Evolutionary conservation across 75 land plant species (phyloP).

Genomic region (Sequoiadendron giganteum): DNA sequence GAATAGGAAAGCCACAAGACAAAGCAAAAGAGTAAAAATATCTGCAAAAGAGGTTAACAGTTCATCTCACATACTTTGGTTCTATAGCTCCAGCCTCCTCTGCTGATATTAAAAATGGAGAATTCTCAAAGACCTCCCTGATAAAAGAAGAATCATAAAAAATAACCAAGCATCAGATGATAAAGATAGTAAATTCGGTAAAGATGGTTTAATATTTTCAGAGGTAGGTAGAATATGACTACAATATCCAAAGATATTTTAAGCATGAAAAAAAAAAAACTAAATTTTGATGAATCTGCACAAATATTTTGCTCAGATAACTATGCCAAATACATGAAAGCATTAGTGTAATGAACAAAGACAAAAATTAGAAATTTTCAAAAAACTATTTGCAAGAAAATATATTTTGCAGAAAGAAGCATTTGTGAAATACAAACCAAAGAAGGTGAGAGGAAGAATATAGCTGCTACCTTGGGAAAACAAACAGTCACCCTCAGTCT

Average conservation of each 20-base stretch:
- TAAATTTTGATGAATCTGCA: neutral
- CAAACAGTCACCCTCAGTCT: no score
- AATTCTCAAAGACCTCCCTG: conserved; percentile 90
- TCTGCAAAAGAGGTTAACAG: neutral
- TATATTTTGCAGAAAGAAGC: neutral
- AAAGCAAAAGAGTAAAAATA: neutral
- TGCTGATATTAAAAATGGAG: conserved; percentile 95
- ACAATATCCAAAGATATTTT: neutral
- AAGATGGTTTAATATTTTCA: neutral
- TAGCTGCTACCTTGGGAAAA: no score
- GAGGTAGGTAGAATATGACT: neutral
- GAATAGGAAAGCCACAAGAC: neutral
- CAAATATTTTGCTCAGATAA: conserved; percentile 7
- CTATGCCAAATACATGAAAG: neutral
- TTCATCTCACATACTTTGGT: conserved; percentile 29
- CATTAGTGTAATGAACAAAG: neutral
- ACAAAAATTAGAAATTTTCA: neutral
- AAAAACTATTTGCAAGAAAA: neutral
- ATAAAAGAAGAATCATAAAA: conserved; percentile 4
- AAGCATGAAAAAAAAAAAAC: neutral
- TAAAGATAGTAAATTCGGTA: neutral
- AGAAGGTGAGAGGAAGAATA: no score
- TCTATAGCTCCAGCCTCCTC: conserved; percentile 77
- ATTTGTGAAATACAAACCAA: no score
- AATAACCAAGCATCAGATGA: neutral